Evolutionary conservation across 768 basidiomycete species (phyloP).

Genomic region (Boletales sp.): DNA sequence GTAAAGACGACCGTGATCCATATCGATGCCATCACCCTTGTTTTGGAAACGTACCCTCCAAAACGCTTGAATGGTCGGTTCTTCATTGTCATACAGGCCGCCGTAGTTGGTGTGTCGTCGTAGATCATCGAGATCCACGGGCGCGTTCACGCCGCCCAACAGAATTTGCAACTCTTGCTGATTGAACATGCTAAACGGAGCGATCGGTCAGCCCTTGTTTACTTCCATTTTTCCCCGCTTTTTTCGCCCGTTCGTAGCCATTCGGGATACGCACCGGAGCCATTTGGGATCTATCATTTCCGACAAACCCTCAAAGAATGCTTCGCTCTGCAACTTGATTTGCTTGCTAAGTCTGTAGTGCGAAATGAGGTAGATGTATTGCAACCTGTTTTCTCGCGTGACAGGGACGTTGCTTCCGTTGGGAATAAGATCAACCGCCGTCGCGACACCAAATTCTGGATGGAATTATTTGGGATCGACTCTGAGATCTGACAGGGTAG

Average conservation of each 20-base stretch:
- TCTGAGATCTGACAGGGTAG: too few species aligned
- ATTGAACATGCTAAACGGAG: constrained; percentile 80
- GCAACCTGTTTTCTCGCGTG: constrained; percentile 83
- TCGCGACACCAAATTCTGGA: constrained; percentile 78
- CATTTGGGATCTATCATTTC: constrained; percentile 92
- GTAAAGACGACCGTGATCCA: neutral
- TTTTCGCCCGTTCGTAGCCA: neutral
- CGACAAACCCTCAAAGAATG: constrained; percentile 88
- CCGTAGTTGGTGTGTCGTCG: constrained; percentile 76
- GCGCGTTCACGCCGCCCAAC: constrained; percentile 82
- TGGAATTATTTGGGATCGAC: neutral
- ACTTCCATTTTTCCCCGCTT: neutral
- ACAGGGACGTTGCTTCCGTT: constrained; percentile 81
- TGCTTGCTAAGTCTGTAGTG: constrained; percentile 87
- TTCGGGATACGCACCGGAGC: constrained; percentile 51
- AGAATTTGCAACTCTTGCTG: constrained; percentile 93
- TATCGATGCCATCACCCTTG: neutral
- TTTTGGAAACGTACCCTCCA: constrained; percentile 62
- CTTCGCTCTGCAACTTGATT: constrained; percentile 78
- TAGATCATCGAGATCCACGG: constrained; percentile 82
- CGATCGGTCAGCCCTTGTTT: constrained; percentile 5
- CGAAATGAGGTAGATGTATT: constrained; percentile 86
- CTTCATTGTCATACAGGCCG: constrained; percentile 67
- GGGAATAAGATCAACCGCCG: constrained; percentile 73
- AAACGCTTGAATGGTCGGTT: constrained; percentile 71